These are phyloP conservation scores for Lentinula edodes DNA, from an alignment of 768 basidiomycete genomes.

Conservation along the genomic window DNA sequence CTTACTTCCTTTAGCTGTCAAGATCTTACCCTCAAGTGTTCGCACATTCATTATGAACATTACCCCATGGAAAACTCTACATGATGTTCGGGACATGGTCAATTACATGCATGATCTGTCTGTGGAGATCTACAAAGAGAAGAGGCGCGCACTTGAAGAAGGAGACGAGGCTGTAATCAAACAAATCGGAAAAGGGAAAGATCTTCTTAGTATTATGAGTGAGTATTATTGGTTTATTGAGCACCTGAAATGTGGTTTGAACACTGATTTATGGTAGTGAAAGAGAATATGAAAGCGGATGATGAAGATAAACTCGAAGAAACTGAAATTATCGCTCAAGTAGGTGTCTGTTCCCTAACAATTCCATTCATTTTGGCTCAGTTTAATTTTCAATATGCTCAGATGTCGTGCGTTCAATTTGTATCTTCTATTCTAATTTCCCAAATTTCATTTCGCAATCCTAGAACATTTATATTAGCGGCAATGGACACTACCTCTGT, in stretches of 20 bases:
- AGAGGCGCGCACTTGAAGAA: constrained; percentile 26
- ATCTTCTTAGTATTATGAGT: constrained; percentile 43
- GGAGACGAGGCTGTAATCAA: constrained; percentile 26
- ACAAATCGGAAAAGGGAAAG: constrained; percentile 33
- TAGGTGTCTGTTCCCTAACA: background rate
- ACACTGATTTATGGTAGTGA: background rate
- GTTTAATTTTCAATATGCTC: background rate
- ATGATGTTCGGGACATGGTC: constrained; percentile 25
- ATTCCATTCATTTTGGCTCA: background rate
- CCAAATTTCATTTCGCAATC: background rate
- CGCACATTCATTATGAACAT: constrained; percentile 25
- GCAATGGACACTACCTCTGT: constrained; percentile 39
- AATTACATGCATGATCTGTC: constrained; percentile 31
- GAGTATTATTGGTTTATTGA: constrained; percentile 10
- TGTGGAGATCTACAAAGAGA: constrained; percentile 28
- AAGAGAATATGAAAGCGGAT: constrained; percentile 16
- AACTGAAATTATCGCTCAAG: constrained; percentile 22
- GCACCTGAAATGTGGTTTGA: background rate
- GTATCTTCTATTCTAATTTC: background rate
- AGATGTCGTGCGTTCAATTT: constrained; percentile 5
- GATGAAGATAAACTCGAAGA: constrained; percentile 19
- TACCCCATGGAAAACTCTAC: constrained; percentile 26
- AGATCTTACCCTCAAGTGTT: constrained; percentile 21
- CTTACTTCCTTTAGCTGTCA: constrained; percentile 18
- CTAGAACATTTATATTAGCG: constrained; percentile 27